Conservation (phyloP, 208 protist species). For the Trypanosoma cruzi region DNA sequence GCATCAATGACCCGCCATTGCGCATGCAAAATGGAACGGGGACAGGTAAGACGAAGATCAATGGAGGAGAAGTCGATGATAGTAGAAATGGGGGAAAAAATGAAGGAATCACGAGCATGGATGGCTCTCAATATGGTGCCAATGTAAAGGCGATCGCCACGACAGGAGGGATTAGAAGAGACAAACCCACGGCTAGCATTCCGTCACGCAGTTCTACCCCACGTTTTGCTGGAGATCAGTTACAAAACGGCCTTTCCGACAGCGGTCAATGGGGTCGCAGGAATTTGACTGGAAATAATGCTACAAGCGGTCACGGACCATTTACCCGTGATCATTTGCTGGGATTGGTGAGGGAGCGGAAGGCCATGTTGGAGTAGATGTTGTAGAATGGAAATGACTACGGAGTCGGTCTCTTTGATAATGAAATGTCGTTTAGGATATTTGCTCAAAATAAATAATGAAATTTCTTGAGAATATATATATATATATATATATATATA, state of each 20-base stretch:
- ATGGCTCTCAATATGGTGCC: not conserved
- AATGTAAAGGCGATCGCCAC: not conserved
- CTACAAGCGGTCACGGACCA: not conserved
- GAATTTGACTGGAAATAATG: not conserved
- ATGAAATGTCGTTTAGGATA: not conserved
- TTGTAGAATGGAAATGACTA: not conserved
- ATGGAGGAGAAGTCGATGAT: not conserved
- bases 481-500: constrained; percentile 1
- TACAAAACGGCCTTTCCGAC: not conserved
- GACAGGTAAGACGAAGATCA: not conserved
- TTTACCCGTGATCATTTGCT: constrained; percentile 34
- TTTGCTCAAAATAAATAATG: not conserved
- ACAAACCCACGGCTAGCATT: not conserved
- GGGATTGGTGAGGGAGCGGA: constrained; percentile 31
- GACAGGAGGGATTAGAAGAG: not conserved
- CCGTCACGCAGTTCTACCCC: constrained; percentile 17
- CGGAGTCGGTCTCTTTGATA: not conserved
- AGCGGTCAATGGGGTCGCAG: not conserved
- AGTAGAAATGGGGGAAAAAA: not conserved
- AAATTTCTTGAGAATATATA: constrained; percentile 9
- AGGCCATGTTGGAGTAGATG: constrained; percentile 25
- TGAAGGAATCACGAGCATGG: not conserved
- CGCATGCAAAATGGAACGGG: not conserved
- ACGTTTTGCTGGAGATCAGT: not conserved
- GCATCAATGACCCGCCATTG: not conserved